Percentiles rank a stretch among this genome's conserved stretches.
These are phyloP conservation scores for Fusarium torulosum DNA, from an alignment of 2,329 filamentous ascomycete species.

Conservation along the genomic window DNA sequence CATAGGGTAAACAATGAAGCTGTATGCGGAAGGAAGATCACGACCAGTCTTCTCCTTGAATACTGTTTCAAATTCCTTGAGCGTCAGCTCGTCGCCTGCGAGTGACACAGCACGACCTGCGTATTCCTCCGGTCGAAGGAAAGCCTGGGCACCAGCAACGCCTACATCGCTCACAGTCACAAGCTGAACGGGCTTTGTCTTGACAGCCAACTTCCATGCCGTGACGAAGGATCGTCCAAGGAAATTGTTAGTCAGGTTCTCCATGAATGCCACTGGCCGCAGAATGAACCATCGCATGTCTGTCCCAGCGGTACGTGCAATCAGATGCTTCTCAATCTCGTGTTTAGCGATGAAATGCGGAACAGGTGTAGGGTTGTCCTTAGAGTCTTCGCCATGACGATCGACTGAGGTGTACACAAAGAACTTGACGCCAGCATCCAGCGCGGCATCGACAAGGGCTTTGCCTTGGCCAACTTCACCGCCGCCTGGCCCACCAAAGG, in stretches of 20 bases:
- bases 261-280: constrained; percentile 58
- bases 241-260: constrained; percentile 53
- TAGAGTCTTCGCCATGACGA: constrained; percentile 65
- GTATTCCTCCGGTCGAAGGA: constrained; percentile 17
- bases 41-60: constrained; percentile 22
- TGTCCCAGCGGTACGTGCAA: constrained; percentile 53
- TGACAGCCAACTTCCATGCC: constrained; percentile 49
- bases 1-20: constrained; percentile 19
- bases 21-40: constrained; percentile 16
- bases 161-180: constrained; percentile 17
- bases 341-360: constrained; percentile 73
- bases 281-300: constrained; percentile 55
- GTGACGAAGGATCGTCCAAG: constrained; percentile 51
- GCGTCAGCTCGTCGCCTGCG: constrained; percentile 18
- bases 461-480: constrained; percentile 62
- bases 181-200: constrained; percentile 44
- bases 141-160: constrained; percentile 10
- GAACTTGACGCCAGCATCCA: constrained; percentile 66
- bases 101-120: constrained; percentile 15
- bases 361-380: constrained; percentile 64
- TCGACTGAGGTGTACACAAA: constrained; percentile 74
- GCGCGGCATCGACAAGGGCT: constrained; percentile 65
- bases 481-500: constrained; percentile 2
- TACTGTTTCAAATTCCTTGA: neutral
- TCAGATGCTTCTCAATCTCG: constrained; percentile 70